Evolutionary conservation across 805 yeast species (phyloP), one percentile per base, ranked within the genome.

Genomic region (Pichia heedii): DNA sequence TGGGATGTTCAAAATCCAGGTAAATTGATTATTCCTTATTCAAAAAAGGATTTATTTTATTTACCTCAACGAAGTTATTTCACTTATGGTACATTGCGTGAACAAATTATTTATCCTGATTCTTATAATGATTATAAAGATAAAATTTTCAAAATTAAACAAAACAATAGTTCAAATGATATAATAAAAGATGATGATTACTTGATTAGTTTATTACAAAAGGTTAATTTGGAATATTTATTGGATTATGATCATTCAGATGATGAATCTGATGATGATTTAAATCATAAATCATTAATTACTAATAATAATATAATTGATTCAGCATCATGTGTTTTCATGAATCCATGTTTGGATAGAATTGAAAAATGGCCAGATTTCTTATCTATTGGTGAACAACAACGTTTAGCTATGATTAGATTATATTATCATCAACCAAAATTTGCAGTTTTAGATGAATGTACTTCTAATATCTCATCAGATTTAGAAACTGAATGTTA

Each of bases 381-480:
- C 52, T 68, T 89, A 48, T 82, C 94, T 2, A 79, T 81, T 50
- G 97, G 97, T 22, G 94, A 89, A 21, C 96, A 89, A 61, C 97
- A 89, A 61, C 70, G 96, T 53, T 70, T 89, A 50, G 96, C 96
- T 13, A 81, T 90, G 84, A 96, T 95, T 3, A 74, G 97, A 55
- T 70, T 89, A 62, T 89, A 84, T 58, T 89, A 88, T 58, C 96
- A 89, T 62, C 73, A 74, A 54, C 97, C 97, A 2, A 83, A 79
- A 61, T 89, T 88, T 70, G 97, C 97, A 0, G 95, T 89, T 22
- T 68, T 89, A 50, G 97, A 89, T 65, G 97, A 89, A 67, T 89
- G 96, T 62, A 89, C 97, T 1, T 86, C 96, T 4, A 90, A 95
- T 1, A 95, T 89, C 2, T 81, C 96, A 0, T 85, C 93, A 11